phyloP scores from a whole-genome alignment of 345 rosid genomes.

The Rhizophora apiculata region DNA sequence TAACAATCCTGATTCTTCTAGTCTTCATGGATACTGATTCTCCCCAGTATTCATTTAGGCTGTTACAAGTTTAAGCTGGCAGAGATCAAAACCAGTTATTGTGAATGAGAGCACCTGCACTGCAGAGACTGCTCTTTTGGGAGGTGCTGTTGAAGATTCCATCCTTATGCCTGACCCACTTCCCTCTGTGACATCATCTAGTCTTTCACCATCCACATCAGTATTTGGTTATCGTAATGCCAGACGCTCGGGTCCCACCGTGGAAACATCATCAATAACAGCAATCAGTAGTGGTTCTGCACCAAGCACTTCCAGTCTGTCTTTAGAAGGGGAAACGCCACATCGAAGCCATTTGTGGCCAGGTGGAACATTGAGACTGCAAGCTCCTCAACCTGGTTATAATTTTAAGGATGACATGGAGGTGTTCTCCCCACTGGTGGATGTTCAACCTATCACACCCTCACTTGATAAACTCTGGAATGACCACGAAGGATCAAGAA shows the following conservation, averaged over 20 bases:
- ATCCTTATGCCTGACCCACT: slow-evolving; percentile 96
- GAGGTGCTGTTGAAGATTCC: slow-evolving; percentile 82
- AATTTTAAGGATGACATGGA: slow-evolving; percentile 91
- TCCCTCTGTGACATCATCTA: slow-evolving; percentile 63
- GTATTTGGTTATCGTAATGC: slow-evolving; percentile 43
- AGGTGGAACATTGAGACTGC: slow-evolving; percentile 67
- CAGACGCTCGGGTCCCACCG: slow-evolving; percentile 35
- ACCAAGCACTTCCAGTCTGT: slow-evolving; percentile 32
- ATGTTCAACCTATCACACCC: slow-evolving; percentile 72
- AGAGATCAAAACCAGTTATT: slow-evolving; percentile 81
- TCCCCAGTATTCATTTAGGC: slow-evolving; percentile 50
- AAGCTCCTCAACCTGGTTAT: slow-evolving; percentile 61
- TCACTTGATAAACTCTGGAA: slow-evolving; percentile 79
- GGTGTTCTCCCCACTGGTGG: slow-evolving; percentile 86
- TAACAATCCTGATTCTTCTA: slow-evolving; percentile 12
- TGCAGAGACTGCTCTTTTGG: slow-evolving; percentile 88
- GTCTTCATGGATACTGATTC: slow-evolving; percentile 22
- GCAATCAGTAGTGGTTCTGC: slow-evolving; percentile 35
- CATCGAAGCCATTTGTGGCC: slow-evolving; percentile 58
- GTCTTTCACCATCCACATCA: slow-evolving; percentile 48
- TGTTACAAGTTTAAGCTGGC: slow-evolving; percentile 95
- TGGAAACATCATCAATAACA: slow-evolving; percentile 37
- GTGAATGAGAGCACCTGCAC: slow-evolving; percentile 77
- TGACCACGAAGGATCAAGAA: slow-evolving; percentile 52
- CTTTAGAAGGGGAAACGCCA: slow-evolving; percentile 69